These are phyloP conservation scores for Physocladia obscura DNA, from an alignment of 192 early-diverging fungal genomes.

Conservation along the genomic window DNA sequence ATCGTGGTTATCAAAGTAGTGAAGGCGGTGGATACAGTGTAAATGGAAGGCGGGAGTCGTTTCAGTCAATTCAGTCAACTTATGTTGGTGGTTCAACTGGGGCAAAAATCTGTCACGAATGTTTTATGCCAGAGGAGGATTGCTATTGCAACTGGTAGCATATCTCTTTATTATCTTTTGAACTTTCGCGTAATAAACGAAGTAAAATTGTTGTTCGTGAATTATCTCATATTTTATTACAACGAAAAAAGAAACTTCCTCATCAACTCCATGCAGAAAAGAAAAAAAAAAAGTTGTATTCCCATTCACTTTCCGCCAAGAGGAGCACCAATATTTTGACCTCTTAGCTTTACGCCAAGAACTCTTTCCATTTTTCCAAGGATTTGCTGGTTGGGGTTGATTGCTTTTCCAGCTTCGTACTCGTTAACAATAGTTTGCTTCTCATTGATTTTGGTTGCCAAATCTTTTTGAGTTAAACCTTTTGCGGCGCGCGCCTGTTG, in stretches of 20 bases:
- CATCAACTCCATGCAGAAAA: too few species aligned
- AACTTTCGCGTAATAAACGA: too few species aligned
- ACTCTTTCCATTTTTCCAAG: constrained; percentile 85
- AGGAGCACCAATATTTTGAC: constrained; percentile 56
- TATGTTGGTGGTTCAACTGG: not conserved
- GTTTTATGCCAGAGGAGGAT: constrained; percentile 22
- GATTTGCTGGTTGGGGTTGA: constrained; percentile 88
- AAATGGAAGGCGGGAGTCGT: constrained; percentile 7
- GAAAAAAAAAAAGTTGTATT: too few species aligned
- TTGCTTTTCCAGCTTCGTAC: constrained; percentile 80
- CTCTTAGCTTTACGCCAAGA: constrained; percentile 85
- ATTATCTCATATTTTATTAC: too few species aligned
- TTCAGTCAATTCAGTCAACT: constrained; percentile 7
- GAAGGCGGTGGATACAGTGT: constrained; percentile 1
- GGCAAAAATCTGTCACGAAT: constrained; percentile 13
- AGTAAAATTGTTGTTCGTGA: too few species aligned
- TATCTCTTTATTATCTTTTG: too few species aligned
- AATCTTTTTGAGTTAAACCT: constrained; percentile 81
- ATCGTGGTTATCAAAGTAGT: not conserved
- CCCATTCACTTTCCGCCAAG: constrained; percentile 29
- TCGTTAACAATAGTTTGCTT: constrained; percentile 88
- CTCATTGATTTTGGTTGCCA: constrained; percentile 87
- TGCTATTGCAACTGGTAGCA: constrained; percentile 32
- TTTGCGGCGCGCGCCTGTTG: constrained; percentile 75
- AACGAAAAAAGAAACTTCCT: too few species aligned